These are phyloP conservation scores for Bacidia rubella DNA, from an alignment of 495 filamentous ascomycete species.

Conservation along the genomic window DNA sequence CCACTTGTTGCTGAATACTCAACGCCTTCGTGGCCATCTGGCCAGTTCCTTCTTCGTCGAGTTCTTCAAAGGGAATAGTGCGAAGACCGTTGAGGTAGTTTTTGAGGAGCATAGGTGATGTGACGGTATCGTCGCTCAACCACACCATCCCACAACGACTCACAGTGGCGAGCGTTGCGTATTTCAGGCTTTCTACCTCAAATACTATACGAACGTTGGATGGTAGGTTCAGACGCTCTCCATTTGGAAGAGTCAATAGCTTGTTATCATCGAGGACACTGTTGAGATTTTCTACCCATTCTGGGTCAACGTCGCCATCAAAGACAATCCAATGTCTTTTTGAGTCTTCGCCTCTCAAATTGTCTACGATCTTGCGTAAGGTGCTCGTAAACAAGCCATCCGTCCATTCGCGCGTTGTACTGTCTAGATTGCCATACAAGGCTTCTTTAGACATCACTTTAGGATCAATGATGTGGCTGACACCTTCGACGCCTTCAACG, in stretches of 20 bases:
- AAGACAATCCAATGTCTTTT: constrained; percentile 99
- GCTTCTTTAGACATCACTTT: constrained; percentile 99
- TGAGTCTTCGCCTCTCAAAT: constrained; percentile 86
- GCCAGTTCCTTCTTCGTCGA: constrained; percentile 84
- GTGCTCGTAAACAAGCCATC: constrained; percentile 98
- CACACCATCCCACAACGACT: constrained; percentile 99
- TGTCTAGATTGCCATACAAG: constrained; percentile 88
- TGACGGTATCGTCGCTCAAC: constrained; percentile 97
- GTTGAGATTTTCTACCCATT: constrained; percentile 99
- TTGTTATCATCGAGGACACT: constrained; percentile 99
- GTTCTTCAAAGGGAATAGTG: constrained; percentile 73
- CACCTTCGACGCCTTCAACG: constrained; percentile 81
- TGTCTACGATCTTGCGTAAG: constrained; percentile 94
- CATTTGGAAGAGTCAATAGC: constrained; percentile 87
- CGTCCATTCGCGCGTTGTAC: constrained; percentile 95
- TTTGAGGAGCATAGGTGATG: constrained; percentile 76
- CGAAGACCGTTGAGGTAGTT: constrained; percentile 79
- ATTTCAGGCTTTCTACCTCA: constrained; percentile 96
- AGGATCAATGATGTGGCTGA: constrained; percentile 94
- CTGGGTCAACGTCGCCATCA: constrained; percentile 95
- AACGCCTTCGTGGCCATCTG: constrained; percentile 64
- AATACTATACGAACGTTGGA: constrained; percentile 98
- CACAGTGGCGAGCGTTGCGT: constrained; percentile 92
- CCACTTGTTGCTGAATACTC: constrained; percentile 59
- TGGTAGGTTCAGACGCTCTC: constrained; percentile 88